Evolutionary conservation across 2,329 filamentous ascomycete genomes (phyloP), one percentile per base, ranked within the genome.

Genomic region (Fusarium compactum): DNA sequence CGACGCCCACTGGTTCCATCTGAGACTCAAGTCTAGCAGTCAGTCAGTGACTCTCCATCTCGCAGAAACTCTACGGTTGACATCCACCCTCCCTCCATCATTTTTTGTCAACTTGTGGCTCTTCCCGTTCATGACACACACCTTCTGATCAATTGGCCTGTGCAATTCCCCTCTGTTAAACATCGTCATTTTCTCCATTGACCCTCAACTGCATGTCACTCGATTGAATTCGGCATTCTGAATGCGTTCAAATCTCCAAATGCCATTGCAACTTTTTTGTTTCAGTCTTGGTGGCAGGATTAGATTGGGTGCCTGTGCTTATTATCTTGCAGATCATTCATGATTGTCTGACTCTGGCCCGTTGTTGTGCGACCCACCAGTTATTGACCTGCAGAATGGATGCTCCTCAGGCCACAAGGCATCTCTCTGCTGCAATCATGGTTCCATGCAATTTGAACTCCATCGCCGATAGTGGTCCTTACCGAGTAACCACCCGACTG

Each of bases 381-480:
- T 54, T 60, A 27, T 67, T 65, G 56, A 60, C 63, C 52, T 72
- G 71, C 72, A 71, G 34, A 38, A 38, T 47, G 24, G 15, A 27
- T n/a, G 45, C 25, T 29, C 69, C 56, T 29, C 30, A 45, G 60
- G 57, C 51, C 34, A 38, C 34, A 38, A 38, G 34, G 34, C 34
- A 38, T 38, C 34, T 38, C 50, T 29, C 11, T 62, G 34, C 57
- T 74, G 71, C 65, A 59, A 43, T 63, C 58, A 62, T 72, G 70
- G 73, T 67, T 74, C 65, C 71, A 72, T 73, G 66, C 52, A 72
- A 67, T 67, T 63, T 62, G 48, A 24, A 55, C 50, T 41, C 58
- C 48, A 61, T 59, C 60, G 58, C 70, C 62, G 59, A 70, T 67
- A 62, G 56, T 71, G 52, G 53, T 65, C 69, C 65, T 54, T 67